A percentile compares a stretch with the other conserved stretches of the same genome.
Conservation (phyloP, 2,329 filamentous ascomycete species). For the Davidsoniella virescens region DNA sequence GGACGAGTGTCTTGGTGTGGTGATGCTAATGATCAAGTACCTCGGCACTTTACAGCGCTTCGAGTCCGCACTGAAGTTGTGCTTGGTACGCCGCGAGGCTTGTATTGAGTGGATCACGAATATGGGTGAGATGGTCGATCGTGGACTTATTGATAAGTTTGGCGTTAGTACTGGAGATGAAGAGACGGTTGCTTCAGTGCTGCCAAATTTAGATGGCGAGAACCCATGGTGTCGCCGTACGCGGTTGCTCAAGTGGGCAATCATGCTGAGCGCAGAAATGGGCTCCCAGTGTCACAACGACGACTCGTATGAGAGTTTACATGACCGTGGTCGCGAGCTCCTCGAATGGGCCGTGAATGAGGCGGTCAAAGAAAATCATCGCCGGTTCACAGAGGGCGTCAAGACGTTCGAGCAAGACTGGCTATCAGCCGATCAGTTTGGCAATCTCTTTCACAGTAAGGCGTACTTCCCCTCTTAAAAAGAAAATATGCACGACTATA, state of each 20-base stretch:
- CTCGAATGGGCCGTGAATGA: constrained; percentile 73
- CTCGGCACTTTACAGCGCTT: constrained; percentile 62
- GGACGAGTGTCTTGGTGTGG: constrained; percentile 79
- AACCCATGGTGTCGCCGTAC: constrained; percentile 42
- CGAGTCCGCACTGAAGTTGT: constrained; percentile 53
- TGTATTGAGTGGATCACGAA: constrained; percentile 43
- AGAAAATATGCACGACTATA: neutral
- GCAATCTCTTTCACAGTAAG: constrained; percentile 54
- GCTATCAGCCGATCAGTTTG: constrained; percentile 55
- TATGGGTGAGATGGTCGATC: constrained; percentile 33
- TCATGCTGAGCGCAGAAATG: constrained; percentile 67
- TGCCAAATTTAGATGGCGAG: constrained; percentile 21
- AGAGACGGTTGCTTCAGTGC: constrained; percentile 13
- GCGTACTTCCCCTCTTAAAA: neutral
- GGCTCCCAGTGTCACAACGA: constrained; percentile 67
- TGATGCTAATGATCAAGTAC: constrained; percentile 64
- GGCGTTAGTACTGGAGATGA: constrained; percentile 24
- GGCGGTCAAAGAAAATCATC: constrained; percentile 54
- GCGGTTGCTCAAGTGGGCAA: constrained; percentile 53
- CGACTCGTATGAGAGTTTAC: constrained; percentile 56
- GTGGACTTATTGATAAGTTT: constrained; percentile 28
- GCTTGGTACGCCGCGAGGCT: constrained; percentile 61
- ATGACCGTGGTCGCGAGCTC: constrained; percentile 46
- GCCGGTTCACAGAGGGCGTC: constrained; percentile 49
- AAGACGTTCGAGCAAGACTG: constrained; percentile 56